phyloP scores from a whole-genome alignment of 495 filamentous ascomycete species.

The Lepidopterella palustris region DNA sequence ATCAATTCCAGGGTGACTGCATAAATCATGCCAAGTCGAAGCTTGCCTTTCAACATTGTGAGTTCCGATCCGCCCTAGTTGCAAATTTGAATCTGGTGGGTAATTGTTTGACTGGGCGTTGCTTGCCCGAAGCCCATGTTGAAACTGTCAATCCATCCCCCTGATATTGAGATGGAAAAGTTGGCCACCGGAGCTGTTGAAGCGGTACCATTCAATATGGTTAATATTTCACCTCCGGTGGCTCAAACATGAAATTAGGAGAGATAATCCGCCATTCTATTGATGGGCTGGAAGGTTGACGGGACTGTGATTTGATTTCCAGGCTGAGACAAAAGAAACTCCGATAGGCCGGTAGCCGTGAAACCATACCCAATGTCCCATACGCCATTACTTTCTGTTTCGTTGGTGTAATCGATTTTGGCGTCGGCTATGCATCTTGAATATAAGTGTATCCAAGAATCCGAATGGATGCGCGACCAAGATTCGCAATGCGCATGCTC shows the following conservation, averaged over 20 bases:
- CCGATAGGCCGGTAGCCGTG: too few relatives aligned
- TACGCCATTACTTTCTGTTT: constrained; percentile 24
- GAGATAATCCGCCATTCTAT: too few relatives aligned
- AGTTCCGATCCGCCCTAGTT: constrained; percentile 33
- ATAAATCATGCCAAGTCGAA: constrained; percentile 22
- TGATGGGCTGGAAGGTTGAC: too few relatives aligned
- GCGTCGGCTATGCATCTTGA: constrained; percentile 23
- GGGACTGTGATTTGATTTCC: too few relatives aligned
- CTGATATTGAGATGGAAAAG: constrained; percentile 9
- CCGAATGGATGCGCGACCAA: constrained; percentile 34
- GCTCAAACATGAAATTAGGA: not conserved
- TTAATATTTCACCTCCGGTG: not conserved
- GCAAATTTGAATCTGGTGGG: constrained; percentile 29
- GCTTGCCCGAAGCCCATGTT: too few relatives aligned
- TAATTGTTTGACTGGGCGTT: constrained; percentile 2
- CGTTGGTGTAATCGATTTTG: constrained; percentile 25
- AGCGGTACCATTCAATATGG: not conserved
- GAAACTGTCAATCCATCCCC: too few relatives aligned
- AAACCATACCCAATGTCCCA: constrained; percentile 22
- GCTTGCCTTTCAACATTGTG: constrained; percentile 31
- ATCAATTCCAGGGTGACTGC: constrained; percentile 23
- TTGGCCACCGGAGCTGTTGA: not conserved
- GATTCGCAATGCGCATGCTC: constrained; percentile 36
- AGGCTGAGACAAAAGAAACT: too few relatives aligned
- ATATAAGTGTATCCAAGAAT: constrained; percentile 35